Evolutionary conservation across 2,329 filamentous ascomycete genomes (phyloP).

Genomic region (Fusarium multiceps): DNA sequence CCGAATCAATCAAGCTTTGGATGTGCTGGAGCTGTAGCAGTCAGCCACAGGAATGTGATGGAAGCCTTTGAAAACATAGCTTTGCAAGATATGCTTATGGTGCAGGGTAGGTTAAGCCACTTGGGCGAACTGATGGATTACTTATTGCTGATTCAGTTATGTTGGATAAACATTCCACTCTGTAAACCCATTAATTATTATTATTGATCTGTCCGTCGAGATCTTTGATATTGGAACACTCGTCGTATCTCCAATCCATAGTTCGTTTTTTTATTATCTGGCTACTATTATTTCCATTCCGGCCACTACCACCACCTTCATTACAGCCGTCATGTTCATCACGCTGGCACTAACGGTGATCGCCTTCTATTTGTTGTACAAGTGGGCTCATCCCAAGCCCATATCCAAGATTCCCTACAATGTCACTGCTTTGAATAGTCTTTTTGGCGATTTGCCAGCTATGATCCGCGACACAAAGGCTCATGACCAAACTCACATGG

Average conservation of each 20-base stretch:
- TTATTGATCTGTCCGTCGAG: not conserved
- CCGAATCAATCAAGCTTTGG: not conserved
- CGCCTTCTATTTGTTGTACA: not conserved
- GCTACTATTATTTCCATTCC: too few relatives aligned
- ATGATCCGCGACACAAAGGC: not conserved
- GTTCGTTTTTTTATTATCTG: accelerated
- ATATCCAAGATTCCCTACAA: not conserved
- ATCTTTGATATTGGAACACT: accelerated
- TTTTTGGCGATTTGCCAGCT: not conserved
- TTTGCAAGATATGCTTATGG: not conserved
- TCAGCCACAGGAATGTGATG: accelerated
- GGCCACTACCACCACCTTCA: too few relatives aligned
- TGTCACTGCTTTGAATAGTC: not conserved
- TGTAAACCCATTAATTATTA: not conserved
- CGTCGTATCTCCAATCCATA: not conserved
- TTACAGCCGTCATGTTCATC: not conserved
- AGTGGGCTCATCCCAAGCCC: not conserved
- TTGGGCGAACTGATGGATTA: not conserved
- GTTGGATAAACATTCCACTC: not conserved
- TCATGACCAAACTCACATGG: not conserved
- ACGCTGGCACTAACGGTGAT: accelerated
- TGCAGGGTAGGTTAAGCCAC: not conserved
- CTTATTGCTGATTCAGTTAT: not conserved
- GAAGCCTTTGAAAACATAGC: not conserved
- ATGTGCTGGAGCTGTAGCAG: too few relatives aligned